Evolutionary conservation across 139 green algal species (phyloP), one percentile per base, ranked within the genome.

Genomic region (Penium margaritaceum): DNA sequence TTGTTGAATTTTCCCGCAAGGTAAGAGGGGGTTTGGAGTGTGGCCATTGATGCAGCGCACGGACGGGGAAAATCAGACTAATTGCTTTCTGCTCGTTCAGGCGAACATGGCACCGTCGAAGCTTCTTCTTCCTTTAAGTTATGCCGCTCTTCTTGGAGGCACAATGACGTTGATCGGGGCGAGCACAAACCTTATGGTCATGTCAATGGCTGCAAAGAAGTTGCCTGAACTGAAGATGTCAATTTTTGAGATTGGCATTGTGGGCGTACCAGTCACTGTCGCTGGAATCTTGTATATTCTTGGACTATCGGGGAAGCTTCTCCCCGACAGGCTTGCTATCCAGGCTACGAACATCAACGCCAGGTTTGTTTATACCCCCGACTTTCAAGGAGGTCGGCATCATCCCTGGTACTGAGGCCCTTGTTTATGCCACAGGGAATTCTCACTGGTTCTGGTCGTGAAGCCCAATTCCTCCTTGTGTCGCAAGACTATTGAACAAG

Each of bases 101-200:
- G 53, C 70, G 60, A 74, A 75, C 4, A 83, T 74, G 54, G 29
- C 58, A 19, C 74, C 69, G 1, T 67, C 77, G 35, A 79, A 90
- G 82, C 68, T 93, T 35, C 84, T 91, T 43, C 86, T 91, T 58
- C 89, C 89, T 29, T 62, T 91, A 33, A 88, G 84, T 32, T 92
- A 86, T 58, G 83, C 87, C 14, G 81, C 84, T 15, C 85, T 92
- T 32, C 78, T 92, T 34, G 89, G 89, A 4, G 89, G 89, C 36
- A 92, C 88, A 12, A 77, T 74, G 71, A 95, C 89, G 0, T 76
- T 91, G 9, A 95, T 95, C 34, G 89, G 89, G 21, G 90, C 88
- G 2, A 87, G 79, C 37, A 93, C 89, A 37, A 95, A 95, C 80
- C 83, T 95, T 34, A 87, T 95, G 41, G 83, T 93, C 12, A 75